Conservation (phyloP, 1,284 basidiomycete species). For the Leccinum angustisporum region DNA sequence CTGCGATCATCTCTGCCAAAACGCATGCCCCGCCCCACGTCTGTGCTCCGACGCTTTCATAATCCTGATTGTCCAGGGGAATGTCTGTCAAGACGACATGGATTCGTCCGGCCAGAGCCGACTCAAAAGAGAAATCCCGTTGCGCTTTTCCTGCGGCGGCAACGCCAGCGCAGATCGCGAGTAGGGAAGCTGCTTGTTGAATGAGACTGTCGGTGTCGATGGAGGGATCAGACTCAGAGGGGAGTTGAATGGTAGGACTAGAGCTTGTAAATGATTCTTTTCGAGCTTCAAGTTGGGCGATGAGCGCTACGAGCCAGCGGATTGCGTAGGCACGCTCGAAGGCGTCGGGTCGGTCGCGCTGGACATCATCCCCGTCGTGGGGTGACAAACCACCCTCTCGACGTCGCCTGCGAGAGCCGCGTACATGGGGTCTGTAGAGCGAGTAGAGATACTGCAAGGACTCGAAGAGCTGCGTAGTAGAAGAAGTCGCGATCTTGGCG, state of each 20-base stretch:
- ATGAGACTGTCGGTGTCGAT: conserved; percentile 28
- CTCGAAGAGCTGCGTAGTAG: conserved; percentile 20
- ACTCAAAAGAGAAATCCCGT: conserved; percentile 42
- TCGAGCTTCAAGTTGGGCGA: conserved; percentile 36
- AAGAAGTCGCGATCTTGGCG: conserved; percentile 22
- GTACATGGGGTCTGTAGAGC: conserved; percentile 39
- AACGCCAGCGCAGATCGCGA: conserved; percentile 64
- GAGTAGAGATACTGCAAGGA: conserved; percentile 27
- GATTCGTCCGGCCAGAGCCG: conserved; percentile 19
- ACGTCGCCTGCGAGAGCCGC: conserved; percentile 31
- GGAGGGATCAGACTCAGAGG: not conserved
- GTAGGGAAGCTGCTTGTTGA: conserved; percentile 59
- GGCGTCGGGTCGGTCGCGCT: conserved; percentile 44
- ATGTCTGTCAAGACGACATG: conserved; percentile 67
- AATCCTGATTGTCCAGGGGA: conserved; percentile 73
- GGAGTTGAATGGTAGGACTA: conserved; percentile 13
- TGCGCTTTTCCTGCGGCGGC: conserved; percentile 49
- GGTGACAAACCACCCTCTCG: not conserved
- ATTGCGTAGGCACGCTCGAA: conserved; percentile 71
- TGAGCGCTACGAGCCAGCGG: conserved; percentile 67
- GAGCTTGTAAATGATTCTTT: conserved; percentile 19
- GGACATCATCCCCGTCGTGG: conserved; percentile 7
- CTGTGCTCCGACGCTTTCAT: conserved; percentile 80
- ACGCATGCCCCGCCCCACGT: conserved; percentile 90
- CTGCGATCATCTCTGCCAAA: conserved; percentile 73